phyloP scores from a whole-genome alignment of 148 eudicot species.

The Arbutus unedo region DNA sequence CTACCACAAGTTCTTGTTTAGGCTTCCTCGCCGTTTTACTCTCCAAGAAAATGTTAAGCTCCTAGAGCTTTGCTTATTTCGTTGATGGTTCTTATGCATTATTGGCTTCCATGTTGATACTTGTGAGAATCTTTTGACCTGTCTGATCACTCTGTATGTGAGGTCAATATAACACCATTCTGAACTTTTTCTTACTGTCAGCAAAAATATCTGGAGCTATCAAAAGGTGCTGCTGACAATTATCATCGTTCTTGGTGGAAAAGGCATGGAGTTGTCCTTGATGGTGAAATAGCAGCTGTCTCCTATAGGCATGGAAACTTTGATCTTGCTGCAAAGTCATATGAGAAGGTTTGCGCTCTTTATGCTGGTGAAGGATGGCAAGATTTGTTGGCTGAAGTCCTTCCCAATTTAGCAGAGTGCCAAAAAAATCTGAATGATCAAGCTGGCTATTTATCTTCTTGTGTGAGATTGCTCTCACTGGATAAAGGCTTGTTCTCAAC shows the following conservation, averaged over 20 bases:
- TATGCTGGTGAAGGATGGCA: conserved; percentile 98
- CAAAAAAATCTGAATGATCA: conserved; percentile 91
- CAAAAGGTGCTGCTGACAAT: conserved; percentile 88
- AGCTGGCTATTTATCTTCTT: conserved; percentile 88
- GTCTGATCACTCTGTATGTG: background rate
- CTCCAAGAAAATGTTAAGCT: background rate
- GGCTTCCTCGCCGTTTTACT: conserved; percentile 6
- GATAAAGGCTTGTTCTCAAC: conserved; percentile 73
- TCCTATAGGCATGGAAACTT: conserved; percentile 69
- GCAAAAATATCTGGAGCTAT: conserved; percentile 84
- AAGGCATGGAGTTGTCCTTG: conserved; percentile 95
- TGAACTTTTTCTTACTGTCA: conserved; percentile 26
- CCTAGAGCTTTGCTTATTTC: background rate
- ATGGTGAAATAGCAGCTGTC: conserved; percentile 94
- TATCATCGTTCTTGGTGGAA: conserved; percentile 97
- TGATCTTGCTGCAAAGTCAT: conserved; percentile 81
- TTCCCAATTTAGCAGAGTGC: conserved; percentile 93
- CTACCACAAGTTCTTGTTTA: background rate
- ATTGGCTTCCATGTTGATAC: background rate
- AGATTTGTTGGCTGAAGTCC: conserved; percentile 90
- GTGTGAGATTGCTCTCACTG: conserved; percentile 83
- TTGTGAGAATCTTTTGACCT: background rate
- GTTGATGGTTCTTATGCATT: background rate
- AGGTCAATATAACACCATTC: background rate
- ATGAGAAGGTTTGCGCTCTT: conserved; percentile 97